A percentile compares a stretch with the other conserved stretches of the same genome.
These are phyloP conservation scores for Paratrypanosoma confusum DNA, from an alignment of 208 protist genomes.

Conservation along the genomic window DNA sequence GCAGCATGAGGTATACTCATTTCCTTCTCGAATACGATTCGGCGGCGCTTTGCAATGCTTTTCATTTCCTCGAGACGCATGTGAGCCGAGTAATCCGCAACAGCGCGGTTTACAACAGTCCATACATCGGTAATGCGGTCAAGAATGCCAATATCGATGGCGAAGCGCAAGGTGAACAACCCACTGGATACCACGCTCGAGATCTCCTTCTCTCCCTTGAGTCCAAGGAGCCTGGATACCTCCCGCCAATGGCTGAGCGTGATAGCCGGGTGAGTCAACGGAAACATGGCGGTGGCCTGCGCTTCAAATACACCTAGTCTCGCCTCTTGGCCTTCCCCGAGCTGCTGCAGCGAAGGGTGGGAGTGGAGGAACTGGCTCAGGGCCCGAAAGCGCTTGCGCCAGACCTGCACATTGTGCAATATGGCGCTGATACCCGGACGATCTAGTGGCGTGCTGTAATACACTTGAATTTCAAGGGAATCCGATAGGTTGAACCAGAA, in stretches of 20 bases:
- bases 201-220: constrained; percentile 27
- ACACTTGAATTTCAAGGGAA: constrained; percentile 44
- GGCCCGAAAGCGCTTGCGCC: constrained; percentile 62
- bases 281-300: constrained; percentile 43
- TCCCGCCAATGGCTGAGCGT: constrained; percentile 85
- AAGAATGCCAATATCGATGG: constrained; percentile 59
- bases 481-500: constrained; percentile 66
- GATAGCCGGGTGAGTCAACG: constrained; percentile 67
- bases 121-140: constrained; percentile 38
- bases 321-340: constrained; percentile 74
- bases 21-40: background rate
- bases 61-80: constrained; percentile 74
- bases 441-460: constrained; percentile 59
- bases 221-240: constrained; percentile 49
- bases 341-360: constrained; percentile 47
- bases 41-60: constrained; percentile 51
- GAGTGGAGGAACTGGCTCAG: constrained; percentile 53
- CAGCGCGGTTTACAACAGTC: constrained; percentile 50
- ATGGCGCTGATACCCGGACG: constrained; percentile 38
- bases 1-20: no score
- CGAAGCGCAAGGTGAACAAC: constrained; percentile 40
- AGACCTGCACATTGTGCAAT: constrained; percentile 67
- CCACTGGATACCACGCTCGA: constrained; percentile 39
- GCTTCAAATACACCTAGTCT: constrained; percentile 67
- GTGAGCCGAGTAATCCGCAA: constrained; percentile 68